Evolutionary conservation across 371 early-diverging fungal genomes (phyloP).

Genomic region (Rhizopus microsporus): DNA sequence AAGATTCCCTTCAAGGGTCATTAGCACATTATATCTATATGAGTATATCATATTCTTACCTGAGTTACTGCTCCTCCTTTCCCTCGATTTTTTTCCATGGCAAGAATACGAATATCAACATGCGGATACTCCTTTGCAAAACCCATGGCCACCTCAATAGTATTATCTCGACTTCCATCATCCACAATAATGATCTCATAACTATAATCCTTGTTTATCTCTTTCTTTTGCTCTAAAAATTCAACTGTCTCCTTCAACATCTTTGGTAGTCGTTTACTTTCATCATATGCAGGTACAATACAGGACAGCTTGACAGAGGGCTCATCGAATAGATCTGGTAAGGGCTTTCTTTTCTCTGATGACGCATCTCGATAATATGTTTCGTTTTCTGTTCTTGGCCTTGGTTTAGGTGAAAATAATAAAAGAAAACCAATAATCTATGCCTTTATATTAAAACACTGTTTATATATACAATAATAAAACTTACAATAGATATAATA

Average conservation of each 20-base stretch:
- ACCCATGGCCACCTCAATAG: slow-evolving; percentile 66
- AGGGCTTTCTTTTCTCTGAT: slow-evolving; percentile 28
- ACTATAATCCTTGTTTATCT: slow-evolving; percentile 44
- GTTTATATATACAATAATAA: too few relatives aligned
- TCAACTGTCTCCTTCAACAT: slow-evolving; percentile 82
- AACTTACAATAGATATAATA: too few relatives aligned
- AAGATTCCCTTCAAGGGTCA: slow-evolving; percentile 71
- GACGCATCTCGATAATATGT: slow-evolving; percentile 47
- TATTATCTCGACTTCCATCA: slow-evolving; percentile 86
- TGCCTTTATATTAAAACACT: too few relatives aligned
- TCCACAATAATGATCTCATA: slow-evolving; percentile 92
- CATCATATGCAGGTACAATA: slow-evolving; percentile 93
- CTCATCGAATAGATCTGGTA: slow-evolving; percentile 48
- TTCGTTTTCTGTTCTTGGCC: slow-evolving; percentile 55
- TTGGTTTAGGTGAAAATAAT: slow-evolving; percentile 54
- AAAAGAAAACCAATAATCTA: slow-evolving; percentile 47
- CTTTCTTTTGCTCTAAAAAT: slow-evolving; percentile 56
- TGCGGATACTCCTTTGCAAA: slow-evolving; percentile 60
- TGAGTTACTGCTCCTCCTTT: slow-evolving; percentile 95
- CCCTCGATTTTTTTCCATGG: slow-evolving; percentile 82
- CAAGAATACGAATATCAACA: slow-evolving; percentile 73
- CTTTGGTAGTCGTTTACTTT: slow-evolving; percentile 75
- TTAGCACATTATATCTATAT: not conserved
- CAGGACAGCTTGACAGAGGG: slow-evolving; percentile 70
- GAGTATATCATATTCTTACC: slow-evolving; percentile 44